Percentiles rank a stretch among this genome's conserved stretches.
Conservation (phyloP, 176 grass and related monocot genomes). For the Eragrostis curvula region DNA sequence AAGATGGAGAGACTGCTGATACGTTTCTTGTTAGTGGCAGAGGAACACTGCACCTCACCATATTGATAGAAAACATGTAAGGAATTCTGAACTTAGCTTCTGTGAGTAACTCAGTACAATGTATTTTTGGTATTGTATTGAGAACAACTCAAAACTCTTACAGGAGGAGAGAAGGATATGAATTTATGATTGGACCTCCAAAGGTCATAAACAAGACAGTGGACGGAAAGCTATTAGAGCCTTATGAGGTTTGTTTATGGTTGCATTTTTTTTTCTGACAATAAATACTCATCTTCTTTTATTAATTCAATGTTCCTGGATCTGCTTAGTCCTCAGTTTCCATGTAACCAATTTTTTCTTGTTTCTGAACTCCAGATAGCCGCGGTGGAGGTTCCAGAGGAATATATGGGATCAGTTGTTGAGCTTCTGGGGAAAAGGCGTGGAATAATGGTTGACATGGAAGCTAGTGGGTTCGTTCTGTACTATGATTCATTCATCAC, state of each 20-base stretch:
- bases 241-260: slow-evolving; percentile 72
- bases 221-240: slow-evolving; percentile 75
- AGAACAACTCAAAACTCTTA: slow-evolving; percentile 38
- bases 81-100: slow-evolving; percentile 24
- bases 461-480: slow-evolving; percentile 68
- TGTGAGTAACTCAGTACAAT: slow-evolving; percentile 14
- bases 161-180: slow-evolving; percentile 98
- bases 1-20: slow-evolving; percentile 92
- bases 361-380: slow-evolving; percentile 73
- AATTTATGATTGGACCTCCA: slow-evolving; percentile 99
- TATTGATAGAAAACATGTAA: slow-evolving; percentile 99
- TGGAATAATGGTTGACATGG: slow-evolving; percentile 96
- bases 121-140: slow-evolving; percentile 28
- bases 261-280: not conserved
- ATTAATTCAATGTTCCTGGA: slow-evolving; percentile 28
- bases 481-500: slow-evolving; percentile 28
- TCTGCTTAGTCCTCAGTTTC: slow-evolving; percentile 33
- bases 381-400: slow-evolving; percentile 93
- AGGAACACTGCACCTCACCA: slow-evolving; percentile 96
- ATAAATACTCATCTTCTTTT: not conserved
- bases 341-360: slow-evolving; percentile 36
- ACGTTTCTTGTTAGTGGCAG: slow-evolving; percentile 98
- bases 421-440: slow-evolving; percentile 96
- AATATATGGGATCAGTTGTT: slow-evolving; percentile 85
- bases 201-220: slow-evolving; percentile 97